Conservation (phyloP, 176 grass and related monocot species). For the Elaeis guineensis region DNA sequence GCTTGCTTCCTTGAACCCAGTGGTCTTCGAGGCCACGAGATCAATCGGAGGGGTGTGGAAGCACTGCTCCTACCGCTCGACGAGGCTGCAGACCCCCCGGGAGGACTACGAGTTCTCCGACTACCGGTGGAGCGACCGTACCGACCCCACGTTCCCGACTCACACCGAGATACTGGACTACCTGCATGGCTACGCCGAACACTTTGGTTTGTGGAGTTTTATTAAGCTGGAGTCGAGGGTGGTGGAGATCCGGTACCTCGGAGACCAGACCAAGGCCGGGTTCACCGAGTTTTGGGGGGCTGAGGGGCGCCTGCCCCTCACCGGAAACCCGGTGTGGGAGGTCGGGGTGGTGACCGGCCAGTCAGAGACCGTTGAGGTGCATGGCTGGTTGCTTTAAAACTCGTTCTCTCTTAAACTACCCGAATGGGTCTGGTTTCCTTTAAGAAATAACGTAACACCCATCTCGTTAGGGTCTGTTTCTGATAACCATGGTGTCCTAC, state of each 20-base stretch:
- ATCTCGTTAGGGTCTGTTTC: too few relatives aligned
- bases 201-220: slow-evolving; percentile 62
- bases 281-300: slow-evolving; percentile 72
- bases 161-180: slow-evolving; percentile 78
- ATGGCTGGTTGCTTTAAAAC: neutral
- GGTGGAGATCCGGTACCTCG: slow-evolving; percentile 67
- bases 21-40: slow-evolving; percentile 72
- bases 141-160: slow-evolving; percentile 75
- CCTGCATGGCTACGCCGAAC: slow-evolving; percentile 65
- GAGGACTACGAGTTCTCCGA: slow-evolving; percentile 96
- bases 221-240: slow-evolving; percentile 60
- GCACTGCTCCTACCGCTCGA: slow-evolving; percentile 80
- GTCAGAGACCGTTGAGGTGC: slow-evolving; percentile 39
- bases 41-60: slow-evolving; percentile 81
- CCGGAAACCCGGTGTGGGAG: slow-evolving; percentile 67
- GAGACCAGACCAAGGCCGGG: slow-evolving; percentile 4
- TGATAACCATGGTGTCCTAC: too few relatives aligned
- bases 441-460: too few relatives aligned
- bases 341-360: slow-evolving; percentile 44
- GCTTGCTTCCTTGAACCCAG: slow-evolving; percentile 56
- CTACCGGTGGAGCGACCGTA: slow-evolving; percentile 62
- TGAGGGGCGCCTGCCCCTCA: slow-evolving; percentile 22
- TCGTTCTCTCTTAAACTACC: neutral
- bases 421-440: too few relatives aligned
- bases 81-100: slow-evolving; percentile 80